These are phyloP conservation scores for Phytophthora pini DNA, from an alignment of 352 stramenopile species.

Conservation along the genomic window DNA sequence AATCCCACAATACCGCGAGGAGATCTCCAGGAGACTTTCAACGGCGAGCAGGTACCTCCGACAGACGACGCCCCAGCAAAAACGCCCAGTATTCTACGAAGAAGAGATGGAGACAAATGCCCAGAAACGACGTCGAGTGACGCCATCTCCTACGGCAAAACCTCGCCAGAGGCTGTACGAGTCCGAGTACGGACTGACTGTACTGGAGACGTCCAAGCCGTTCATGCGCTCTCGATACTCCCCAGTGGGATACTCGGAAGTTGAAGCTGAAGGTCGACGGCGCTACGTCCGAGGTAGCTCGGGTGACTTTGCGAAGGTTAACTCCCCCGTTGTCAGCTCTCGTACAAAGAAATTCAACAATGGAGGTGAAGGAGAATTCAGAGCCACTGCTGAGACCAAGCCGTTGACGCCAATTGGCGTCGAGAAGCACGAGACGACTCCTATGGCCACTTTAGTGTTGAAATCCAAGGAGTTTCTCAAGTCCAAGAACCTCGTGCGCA, in stretches of 20 bases:
- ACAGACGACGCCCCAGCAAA: background rate
- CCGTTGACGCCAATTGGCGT: background rate
- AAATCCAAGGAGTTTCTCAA: slow-evolving; percentile 75
- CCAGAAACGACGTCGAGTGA: slow-evolving; percentile 25
- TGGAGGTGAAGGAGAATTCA: background rate
- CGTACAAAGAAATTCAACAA: slow-evolving; percentile 5
- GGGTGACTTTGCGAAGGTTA: background rate
- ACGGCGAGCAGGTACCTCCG: slow-evolving; percentile 11
- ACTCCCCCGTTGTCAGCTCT: background rate
- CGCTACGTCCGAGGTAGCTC: slow-evolving; percentile 11
- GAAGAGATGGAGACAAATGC: slow-evolving; percentile 1
- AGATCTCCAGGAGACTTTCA: slow-evolving; percentile 7
- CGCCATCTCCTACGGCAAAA: background rate
- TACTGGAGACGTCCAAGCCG: slow-evolving; percentile 26
- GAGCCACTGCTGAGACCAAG: background rate
- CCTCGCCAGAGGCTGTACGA: slow-evolving; percentile 20
- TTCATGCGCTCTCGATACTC: slow-evolving; percentile 4
- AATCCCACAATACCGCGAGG: slow-evolving; percentile 8
- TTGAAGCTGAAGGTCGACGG: slow-evolving; percentile 1
- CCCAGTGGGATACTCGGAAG: background rate
- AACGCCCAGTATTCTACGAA: slow-evolving; percentile 8
- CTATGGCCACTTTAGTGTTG: slow-evolving; percentile 61
- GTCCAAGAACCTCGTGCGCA: slow-evolving; percentile 66
- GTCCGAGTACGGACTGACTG: slow-evolving; percentile 14
- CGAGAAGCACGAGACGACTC: slow-evolving; percentile 40